Conservation (phyloP, 495 filamentous ascomycete genomes). For the Podospora fimiseda region DNA sequence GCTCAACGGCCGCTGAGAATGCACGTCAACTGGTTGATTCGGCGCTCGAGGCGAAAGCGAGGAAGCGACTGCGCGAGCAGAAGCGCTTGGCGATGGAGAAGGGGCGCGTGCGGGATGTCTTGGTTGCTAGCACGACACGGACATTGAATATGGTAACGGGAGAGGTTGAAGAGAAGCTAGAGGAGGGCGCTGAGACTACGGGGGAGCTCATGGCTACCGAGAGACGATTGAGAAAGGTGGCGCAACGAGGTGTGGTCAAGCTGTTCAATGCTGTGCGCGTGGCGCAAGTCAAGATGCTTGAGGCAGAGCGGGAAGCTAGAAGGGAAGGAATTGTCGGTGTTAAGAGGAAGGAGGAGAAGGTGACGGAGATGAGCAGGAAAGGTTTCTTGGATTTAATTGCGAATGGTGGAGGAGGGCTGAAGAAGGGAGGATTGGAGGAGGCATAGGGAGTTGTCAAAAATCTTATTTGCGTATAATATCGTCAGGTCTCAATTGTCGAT, state of each 20-base stretch:
- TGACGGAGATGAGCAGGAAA: slow-evolving; percentile 92
- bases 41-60: slow-evolving; percentile 73
- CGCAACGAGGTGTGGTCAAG: slow-evolving; percentile 87
- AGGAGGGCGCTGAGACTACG: slow-evolving; percentile 36
- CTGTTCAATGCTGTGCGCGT: slow-evolving; percentile 92
- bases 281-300: slow-evolving; percentile 76
- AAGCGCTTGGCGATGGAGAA: slow-evolving; percentile 76
- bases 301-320: slow-evolving; percentile 61
- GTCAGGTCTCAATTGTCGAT: too few relatives aligned
- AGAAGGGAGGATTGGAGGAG: slow-evolving; percentile 46
- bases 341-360: slow-evolving; percentile 68
- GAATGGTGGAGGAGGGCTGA: slow-evolving; percentile 49
- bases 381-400: slow-evolving; percentile 90
- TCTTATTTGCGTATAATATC: too few relatives aligned
- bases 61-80: slow-evolving; percentile 69
- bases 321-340: slow-evolving; percentile 69
- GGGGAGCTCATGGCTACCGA: slow-evolving; percentile 68
- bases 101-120: slow-evolving; percentile 78
- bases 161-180: slow-evolving; percentile 33
- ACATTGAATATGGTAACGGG: slow-evolving; percentile 39
- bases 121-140: slow-evolving; percentile 42
- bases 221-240: slow-evolving; percentile 72
- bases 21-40: slow-evolving; percentile 60
- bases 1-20: slow-evolving; percentile 58
- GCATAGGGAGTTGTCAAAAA: slow-evolving; percentile 24